These are phyloP conservation scores for Gregarina niphandrodes DNA, from an alignment of 169 alveolate genomes.

Conservation along the genomic window DNA sequence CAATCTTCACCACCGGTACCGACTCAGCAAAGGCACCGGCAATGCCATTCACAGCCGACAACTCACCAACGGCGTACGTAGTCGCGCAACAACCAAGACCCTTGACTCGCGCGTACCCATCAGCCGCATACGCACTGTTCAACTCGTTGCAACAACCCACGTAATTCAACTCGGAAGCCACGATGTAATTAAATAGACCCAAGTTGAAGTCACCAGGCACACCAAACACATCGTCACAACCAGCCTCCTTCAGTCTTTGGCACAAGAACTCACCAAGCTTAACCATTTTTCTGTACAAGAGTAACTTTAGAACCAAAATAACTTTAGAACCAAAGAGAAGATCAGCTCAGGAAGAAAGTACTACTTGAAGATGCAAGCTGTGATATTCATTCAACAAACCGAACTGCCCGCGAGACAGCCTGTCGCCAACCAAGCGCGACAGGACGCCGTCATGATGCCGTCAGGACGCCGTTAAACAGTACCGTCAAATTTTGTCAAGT, in stretches of 20 bases:
- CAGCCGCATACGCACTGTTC: constrained; percentile 36
- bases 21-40: constrained; percentile 30
- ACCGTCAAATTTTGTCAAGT: too few species aligned
- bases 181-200: constrained; percentile 16
- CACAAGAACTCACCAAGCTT: constrained; percentile 18
- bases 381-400: too few species aligned
- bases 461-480: too few species aligned
- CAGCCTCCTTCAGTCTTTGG: constrained; percentile 19
- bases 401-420: too few species aligned
- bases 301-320: too few species aligned
- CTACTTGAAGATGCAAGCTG: too few species aligned
- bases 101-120: constrained; percentile 27
- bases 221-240: constrained; percentile 24
- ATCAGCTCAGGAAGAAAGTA: too few species aligned
- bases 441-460: too few species aligned
- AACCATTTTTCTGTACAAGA: too few species aligned
- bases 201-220: constrained; percentile 31
- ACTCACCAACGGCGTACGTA: constrained; percentile 27
- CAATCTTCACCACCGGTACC: constrained; percentile 25
- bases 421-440: too few species aligned
- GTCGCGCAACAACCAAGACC: constrained; percentile 28
- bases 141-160: constrained; percentile 25
- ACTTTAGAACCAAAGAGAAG: too few species aligned
- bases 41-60: constrained; percentile 26
- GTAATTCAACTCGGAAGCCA: constrained; percentile 3